Conservation (phyloP, 176 grass and related monocot genomes). For the Canna indica region DNA sequence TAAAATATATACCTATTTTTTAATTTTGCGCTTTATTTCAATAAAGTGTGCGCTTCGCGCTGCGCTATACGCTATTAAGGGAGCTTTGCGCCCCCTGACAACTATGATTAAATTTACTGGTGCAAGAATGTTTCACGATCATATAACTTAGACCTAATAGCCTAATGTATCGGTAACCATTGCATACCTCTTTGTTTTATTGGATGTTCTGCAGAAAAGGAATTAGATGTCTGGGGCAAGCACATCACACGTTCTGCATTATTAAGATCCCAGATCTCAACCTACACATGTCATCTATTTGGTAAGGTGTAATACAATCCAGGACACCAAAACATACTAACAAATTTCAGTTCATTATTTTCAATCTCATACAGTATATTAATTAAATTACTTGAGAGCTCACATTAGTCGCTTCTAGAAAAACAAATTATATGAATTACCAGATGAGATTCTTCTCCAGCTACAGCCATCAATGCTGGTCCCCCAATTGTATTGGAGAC, state of each 20-base stretch:
- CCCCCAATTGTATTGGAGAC: slow-evolving; percentile 10
- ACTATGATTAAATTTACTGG: not conserved
- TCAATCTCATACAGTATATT: not conserved
- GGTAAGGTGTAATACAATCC: not conserved
- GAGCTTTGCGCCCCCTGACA: too few relatives aligned
- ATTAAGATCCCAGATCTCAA: slow-evolving; percentile 82
- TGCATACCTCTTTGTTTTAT: slow-evolving; percentile 64
- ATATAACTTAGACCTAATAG: not conserved
- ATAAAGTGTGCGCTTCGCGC: too few relatives aligned
- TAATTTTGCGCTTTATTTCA: too few relatives aligned
- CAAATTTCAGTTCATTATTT: not conserved
- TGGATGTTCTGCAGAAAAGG: slow-evolving; percentile 24
- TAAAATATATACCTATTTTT: too few relatives aligned
- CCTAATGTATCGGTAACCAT: too few relatives aligned
- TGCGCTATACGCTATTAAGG: too few relatives aligned
- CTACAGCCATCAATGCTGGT: slow-evolving; percentile 55
- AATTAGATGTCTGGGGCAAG: slow-evolving; percentile 42
- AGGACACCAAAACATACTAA: not conserved
- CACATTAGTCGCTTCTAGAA: slow-evolving; percentile 9
- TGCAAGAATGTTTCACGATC: not conserved
- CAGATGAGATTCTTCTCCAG: slow-evolving; percentile 59
- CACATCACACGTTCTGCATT: slow-evolving; percentile 47
- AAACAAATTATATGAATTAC: slow-evolving; percentile 28
- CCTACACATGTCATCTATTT: slow-evolving; percentile 31
- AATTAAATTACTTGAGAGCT: not conserved